A percentile compares a stretch with the other conserved stretches of the same genome.
These are phyloP conservation scores for Sporothrix sp. DNA, from an alignment of 2,329 filamentous ascomycete species.

Conservation along the genomic window DNA sequence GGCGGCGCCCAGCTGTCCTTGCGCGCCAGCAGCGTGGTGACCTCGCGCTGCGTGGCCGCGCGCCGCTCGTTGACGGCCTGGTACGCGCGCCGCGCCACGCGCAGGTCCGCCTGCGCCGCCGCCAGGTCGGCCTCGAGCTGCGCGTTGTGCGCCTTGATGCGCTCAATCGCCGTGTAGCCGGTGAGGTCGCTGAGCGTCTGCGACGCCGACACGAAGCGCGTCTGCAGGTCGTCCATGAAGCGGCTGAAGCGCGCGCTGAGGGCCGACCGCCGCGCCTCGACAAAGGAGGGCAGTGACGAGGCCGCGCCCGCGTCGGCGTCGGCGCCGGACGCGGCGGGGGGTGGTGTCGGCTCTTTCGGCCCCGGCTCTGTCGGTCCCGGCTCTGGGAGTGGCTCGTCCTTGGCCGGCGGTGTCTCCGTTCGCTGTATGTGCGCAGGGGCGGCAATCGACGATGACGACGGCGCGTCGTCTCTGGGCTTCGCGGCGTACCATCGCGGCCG, in stretches of 20 bases:
- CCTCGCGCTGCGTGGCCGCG: constrained; percentile 85
- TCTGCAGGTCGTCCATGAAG: constrained; percentile 83
- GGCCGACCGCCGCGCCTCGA: constrained; percentile 34
- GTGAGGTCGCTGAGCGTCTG: constrained; percentile 90
- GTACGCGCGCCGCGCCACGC: constrained; percentile 63
- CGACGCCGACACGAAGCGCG: constrained; percentile 73
- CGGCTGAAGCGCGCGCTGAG: constrained; percentile 46
- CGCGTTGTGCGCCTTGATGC: constrained; percentile 69
- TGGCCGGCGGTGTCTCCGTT: too few relatives aligned
- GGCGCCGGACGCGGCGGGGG: neutral
- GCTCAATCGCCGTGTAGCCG: constrained; percentile 85
- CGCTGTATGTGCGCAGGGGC: too few relatives aligned
- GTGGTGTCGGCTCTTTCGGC: neutral
- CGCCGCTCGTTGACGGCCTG: constrained; percentile 75
- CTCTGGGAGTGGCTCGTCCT: too few relatives aligned
- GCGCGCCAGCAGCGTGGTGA: constrained; percentile 83
- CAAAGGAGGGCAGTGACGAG: constrained; percentile 34
- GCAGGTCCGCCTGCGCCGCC: constrained; percentile 55
- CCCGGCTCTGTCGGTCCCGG: neutral
- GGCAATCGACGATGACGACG: too few relatives aligned
- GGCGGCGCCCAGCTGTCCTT: constrained; percentile 83
- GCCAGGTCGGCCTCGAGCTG: constrained; percentile 51
- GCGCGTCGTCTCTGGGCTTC: too few relatives aligned
- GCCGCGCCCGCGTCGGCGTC: neutral
- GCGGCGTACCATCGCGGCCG: too few relatives aligned